Evolutionary conservation across 306 rosid species (phyloP).

Genomic region (Rosa multiflora): DNA sequence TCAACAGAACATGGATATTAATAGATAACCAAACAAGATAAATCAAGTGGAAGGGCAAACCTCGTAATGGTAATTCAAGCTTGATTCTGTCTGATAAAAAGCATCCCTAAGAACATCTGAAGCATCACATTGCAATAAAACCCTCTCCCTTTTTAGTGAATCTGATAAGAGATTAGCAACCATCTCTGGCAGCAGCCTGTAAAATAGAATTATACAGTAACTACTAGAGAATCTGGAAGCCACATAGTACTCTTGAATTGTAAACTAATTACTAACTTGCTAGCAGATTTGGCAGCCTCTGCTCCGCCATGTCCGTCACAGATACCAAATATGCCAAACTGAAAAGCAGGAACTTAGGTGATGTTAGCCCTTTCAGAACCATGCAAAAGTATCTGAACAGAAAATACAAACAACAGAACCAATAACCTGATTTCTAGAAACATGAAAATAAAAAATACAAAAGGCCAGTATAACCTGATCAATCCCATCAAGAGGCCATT

Average conservation of each 20-base stretch:
- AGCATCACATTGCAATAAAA: slow-evolving; percentile 70
- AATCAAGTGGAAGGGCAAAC: slow-evolving; percentile 35
- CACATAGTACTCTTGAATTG: slow-evolving; percentile 31
- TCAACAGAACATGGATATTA: not conserved
- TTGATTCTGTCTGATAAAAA: slow-evolving; percentile 78
- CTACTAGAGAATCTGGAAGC: slow-evolving; percentile 13
- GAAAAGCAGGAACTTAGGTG: slow-evolving; percentile 39
- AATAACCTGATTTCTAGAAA: not conserved
- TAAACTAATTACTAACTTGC: slow-evolving; percentile 71
- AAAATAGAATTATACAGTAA: slow-evolving; percentile 28
- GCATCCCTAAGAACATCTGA: slow-evolving; percentile 90
- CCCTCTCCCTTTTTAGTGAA: slow-evolving; percentile 67
- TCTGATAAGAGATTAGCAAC: slow-evolving; percentile 70
- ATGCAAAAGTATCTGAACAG: slow-evolving; percentile 18
- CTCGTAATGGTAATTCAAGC: slow-evolving; percentile 81
- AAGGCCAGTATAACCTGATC: slow-evolving; percentile 54
- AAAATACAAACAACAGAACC: slow-evolving; percentile 19
- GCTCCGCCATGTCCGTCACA: slow-evolving; percentile 98
- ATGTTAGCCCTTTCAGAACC: slow-evolving; percentile 36
- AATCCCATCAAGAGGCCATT: slow-evolving; percentile 94
- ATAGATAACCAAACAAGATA: slow-evolving; percentile 11
- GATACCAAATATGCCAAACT: slow-evolving; percentile 92
- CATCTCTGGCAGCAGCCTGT: slow-evolving; percentile 79
- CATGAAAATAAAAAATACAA: not conserved
- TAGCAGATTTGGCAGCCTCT: slow-evolving; percentile 86